phyloP scores from a whole-genome alignment of 1,284 basidiomycete genomes.

The Apiotrichum laibachii region DNA sequence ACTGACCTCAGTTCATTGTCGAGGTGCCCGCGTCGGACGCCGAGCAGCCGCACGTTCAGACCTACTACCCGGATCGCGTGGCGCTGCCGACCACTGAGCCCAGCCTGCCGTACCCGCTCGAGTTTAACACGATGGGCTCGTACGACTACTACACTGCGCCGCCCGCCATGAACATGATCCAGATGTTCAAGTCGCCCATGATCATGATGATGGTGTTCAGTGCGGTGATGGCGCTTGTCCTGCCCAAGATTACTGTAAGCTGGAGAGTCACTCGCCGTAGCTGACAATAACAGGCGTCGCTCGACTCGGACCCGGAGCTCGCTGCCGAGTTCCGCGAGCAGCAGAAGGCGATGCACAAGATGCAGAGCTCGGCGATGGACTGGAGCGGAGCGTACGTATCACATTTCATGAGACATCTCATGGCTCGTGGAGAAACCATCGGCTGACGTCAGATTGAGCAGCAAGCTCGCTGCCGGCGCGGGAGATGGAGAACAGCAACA shows the following conservation, averaged over 20 bases:
- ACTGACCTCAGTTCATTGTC: constrained; percentile 27
- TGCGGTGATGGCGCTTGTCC: constrained; percentile 67
- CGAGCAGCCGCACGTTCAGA: constrained; percentile 54
- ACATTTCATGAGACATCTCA: too few relatives aligned
- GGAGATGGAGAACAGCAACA: neutral
- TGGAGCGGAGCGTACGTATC: constrained; percentile 44
- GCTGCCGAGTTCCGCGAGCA: constrained; percentile 67
- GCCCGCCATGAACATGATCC: constrained; percentile 66
- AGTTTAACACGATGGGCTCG: constrained; percentile 58
- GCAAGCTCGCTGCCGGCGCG: constrained; percentile 9
- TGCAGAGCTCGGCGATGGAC: constrained; percentile 50
- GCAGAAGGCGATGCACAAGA: constrained; percentile 63
- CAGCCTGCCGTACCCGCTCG: constrained; percentile 68
- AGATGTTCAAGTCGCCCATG: constrained; percentile 83
- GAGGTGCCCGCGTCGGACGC: constrained; percentile 18
- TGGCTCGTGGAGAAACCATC: neutral
- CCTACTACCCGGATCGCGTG: constrained; percentile 62
- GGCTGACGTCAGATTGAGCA: constrained; percentile 8
- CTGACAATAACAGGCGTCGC: constrained; percentile 58
- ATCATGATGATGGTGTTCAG: constrained; percentile 74
- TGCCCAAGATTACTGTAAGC: constrained; percentile 75
- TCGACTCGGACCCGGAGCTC: constrained; percentile 68
- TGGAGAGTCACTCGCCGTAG: neutral
- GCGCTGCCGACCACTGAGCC: constrained; percentile 59
- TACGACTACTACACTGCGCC: constrained; percentile 69